These are phyloP conservation scores for Clarkia xantiana DNA, from an alignment of 345 rosid genomes.

Conservation along the genomic window DNA sequence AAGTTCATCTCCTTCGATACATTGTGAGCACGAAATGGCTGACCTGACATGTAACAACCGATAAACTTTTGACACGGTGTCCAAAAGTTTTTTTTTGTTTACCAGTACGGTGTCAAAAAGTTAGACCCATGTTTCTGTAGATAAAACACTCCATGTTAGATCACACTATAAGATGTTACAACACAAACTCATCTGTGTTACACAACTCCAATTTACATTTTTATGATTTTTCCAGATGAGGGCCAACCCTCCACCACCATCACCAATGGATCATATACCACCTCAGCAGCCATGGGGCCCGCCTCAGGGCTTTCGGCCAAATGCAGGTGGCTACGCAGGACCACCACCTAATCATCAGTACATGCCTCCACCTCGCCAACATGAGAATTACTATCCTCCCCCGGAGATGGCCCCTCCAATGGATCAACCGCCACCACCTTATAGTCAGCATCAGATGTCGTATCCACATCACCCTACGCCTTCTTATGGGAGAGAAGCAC, in stretches of 20 bases:
- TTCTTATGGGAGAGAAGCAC: constrained; percentile 90
- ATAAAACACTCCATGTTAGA: too few species aligned
- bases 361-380: constrained; percentile 73
- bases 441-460: too few species aligned
- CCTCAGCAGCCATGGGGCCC: constrained; percentile 93
- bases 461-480: constrained; percentile 71
- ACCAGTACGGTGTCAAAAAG: too few species aligned
- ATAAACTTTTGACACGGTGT: too few species aligned
- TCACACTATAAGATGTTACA: too few species aligned
- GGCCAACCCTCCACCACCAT: too few species aligned
- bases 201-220: not conserved
- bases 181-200: too few species aligned
- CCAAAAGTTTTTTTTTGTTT: too few species aligned
- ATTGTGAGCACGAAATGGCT: too few species aligned
- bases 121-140: too few species aligned
- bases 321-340: constrained; percentile 56
- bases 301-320: constrained; percentile 66
- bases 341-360: constrained; percentile 61
- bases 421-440: constrained; percentile 52
- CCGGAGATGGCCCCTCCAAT: constrained; percentile 68
- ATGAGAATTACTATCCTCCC: constrained; percentile 70
- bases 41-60: too few species aligned
- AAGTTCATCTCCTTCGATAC: constrained; percentile 16
- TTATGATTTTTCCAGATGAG: too few species aligned
- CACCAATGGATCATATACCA: constrained; percentile 76